A percentile compares a stretch with the other conserved stretches of the same genome.
These are phyloP conservation scores for Nicotiana noctiflora DNA, from an alignment of 257 asterid genomes.

Conservation along the genomic window DNA sequence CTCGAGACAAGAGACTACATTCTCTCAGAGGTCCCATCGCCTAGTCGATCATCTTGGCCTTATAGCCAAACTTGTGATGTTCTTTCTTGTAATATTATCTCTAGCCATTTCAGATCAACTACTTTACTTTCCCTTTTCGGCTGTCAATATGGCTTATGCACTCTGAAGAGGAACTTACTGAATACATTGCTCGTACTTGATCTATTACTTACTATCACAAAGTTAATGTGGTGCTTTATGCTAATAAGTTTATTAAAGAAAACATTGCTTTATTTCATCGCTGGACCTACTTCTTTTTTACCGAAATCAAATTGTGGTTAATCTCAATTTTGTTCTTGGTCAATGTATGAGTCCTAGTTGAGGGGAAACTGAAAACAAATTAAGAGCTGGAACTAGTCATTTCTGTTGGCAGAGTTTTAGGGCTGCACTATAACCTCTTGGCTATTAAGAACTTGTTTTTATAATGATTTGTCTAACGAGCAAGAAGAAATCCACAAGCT, in stretches of 20 bases:
- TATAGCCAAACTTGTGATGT: neutral
- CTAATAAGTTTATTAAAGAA: neutral
- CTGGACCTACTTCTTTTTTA: neutral
- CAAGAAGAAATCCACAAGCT: neutral
- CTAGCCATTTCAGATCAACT: neutral
- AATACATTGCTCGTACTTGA: neutral
- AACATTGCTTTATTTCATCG: neutral
- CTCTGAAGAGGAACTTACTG: neutral
- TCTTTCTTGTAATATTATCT: neutral
- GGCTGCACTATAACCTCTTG: neutral
- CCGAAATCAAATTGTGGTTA: neutral
- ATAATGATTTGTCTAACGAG: neutral
- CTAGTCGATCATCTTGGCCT: neutral
- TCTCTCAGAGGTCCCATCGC: neutral
- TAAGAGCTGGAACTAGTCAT: neutral
- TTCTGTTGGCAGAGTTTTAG: neutral
- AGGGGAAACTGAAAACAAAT: slow-evolving; percentile 1
- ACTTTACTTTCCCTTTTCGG: neutral
- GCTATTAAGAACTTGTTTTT: neutral
- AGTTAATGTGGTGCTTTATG: neutral
- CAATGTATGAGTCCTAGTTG: neutral
- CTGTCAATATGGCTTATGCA: neutral
- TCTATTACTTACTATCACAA: neutral
- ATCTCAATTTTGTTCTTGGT: neutral
- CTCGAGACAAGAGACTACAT: neutral